A percentile compares a stretch with the other conserved stretches of the same genome.
phyloP scores from a whole-genome alignment of 305 asterid genomes.

The Fraxinus sp. region DNA sequence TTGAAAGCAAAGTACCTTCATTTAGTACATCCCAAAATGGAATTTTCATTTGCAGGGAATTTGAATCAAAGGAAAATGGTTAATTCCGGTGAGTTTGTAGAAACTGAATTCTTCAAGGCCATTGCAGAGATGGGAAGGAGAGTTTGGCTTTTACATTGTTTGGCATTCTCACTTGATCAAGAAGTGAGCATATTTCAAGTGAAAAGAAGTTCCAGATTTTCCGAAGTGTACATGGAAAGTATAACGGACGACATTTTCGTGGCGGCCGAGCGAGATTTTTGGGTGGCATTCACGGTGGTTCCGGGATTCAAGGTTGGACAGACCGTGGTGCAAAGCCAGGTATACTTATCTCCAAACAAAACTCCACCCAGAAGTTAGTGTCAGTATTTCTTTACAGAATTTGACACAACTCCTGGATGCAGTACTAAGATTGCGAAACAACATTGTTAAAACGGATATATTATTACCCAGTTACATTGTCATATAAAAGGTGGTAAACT shows the following conservation, averaged over 20 bases:
- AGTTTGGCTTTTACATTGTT: slow-evolving; percentile 63
- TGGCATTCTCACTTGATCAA: slow-evolving; percentile 52
- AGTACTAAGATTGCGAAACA: background rate
- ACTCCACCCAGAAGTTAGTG: slow-evolving; percentile 29
- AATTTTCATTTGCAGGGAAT: slow-evolving; percentile 65
- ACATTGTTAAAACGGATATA: background rate
- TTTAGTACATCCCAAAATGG: slow-evolving; percentile 78
- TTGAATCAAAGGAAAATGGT: slow-evolving; percentile 60
- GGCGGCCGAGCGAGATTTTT: slow-evolving; percentile 40
- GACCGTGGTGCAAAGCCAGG: slow-evolving; percentile 85
- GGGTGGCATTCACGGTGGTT: slow-evolving; percentile 82
- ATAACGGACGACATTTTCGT: slow-evolving; percentile 54
- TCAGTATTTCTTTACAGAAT: background rate
- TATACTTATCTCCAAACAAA: slow-evolving; percentile 46
- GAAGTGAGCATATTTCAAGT: slow-evolving; percentile 61
- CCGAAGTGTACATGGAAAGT: slow-evolving; percentile 80
- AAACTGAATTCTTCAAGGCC: slow-evolving; percentile 60
- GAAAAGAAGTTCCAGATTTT: slow-evolving; percentile 42
- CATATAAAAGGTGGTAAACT: background rate
- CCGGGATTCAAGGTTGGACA: slow-evolving; percentile 77
- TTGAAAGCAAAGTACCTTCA: slow-evolving; percentile 61
- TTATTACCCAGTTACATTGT: background rate
- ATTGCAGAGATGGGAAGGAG: slow-evolving; percentile 74
- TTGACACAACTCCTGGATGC: background rate
- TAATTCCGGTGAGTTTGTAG: slow-evolving; percentile 60